Evolutionary conservation across 2,329 filamentous ascomycete species (phyloP).

Genomic region (Sporothrix mexicana): DNA sequence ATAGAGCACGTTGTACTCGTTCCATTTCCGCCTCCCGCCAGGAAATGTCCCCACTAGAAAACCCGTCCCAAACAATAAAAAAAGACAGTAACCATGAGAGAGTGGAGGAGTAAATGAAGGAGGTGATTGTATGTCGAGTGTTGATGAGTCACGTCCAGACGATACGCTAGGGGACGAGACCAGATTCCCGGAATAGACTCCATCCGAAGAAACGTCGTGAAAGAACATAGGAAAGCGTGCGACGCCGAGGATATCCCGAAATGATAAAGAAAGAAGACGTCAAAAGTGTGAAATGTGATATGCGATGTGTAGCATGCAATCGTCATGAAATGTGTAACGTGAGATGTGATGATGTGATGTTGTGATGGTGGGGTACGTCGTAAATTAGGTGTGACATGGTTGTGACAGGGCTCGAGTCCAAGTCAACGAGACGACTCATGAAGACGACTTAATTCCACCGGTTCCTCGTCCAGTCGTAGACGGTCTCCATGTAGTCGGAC

Average conservation of each 20-base stretch:
- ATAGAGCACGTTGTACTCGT: background rate
- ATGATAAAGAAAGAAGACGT: background rate
- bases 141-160: background rate
- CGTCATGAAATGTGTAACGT: background rate
- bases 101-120: background rate
- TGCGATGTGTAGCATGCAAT: background rate
- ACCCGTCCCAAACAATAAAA: background rate
- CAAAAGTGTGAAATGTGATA: background rate
- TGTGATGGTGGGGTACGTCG: background rate
- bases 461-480: conserved; percentile 38
- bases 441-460: conserved; percentile 35
- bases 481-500: conserved; percentile 40
- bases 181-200: background rate
- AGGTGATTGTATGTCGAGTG: background rate
- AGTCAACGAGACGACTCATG: background rate
- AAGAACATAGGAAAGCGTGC: background rate
- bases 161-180: background rate
- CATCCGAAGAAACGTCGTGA: background rate
- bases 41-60: background rate
- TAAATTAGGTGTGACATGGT: too few species aligned
- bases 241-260: conserved; percentile 21
- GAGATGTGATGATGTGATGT: background rate
- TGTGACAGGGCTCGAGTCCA: background rate
- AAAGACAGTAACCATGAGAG: background rate
- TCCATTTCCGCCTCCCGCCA: background rate